Evolutionary conservation across 2,329 filamentous ascomycete species (phyloP), one percentile per base, ranked within the genome.

Genomic region (Dothistroma septosporum): DNA sequence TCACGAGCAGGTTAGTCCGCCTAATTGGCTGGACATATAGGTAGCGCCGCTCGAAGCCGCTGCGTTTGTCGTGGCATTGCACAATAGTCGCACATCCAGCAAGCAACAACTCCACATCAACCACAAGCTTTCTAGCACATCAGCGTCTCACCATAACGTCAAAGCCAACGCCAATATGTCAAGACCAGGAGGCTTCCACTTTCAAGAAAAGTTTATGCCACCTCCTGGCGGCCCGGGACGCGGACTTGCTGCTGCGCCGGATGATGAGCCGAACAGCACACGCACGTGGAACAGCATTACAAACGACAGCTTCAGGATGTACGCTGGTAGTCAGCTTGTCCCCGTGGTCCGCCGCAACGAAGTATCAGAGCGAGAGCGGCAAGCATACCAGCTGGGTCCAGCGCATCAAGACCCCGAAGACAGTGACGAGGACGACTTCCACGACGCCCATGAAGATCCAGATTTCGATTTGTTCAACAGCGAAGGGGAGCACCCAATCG

Each of bases 381-480:
- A 57, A 28, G 48, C 49, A 33, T 21, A 56, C 12, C 22, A 46
- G 11, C n/a, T 22, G 22, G 55, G 9, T 48, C 32, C 33, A 32
- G 19, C 24, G 12, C 37, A 8, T n/a, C 19, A 57, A 21, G 54
- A 47, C 4, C 47, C 52, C 32, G 64, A 61, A 12, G 62, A 64
- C 19, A 52, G 46, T 7, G 32, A 21, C 37, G 62, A 66, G 9
- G 62, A 66, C 11, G 61, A 61, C 11, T 67, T 67, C 53, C 58
- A 64, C 16, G 66, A 68, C 52, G 67, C 64, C 12, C 50, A 59
- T n/a, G 41, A 44, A n/a, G 41, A 44, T n/a, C 16, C 16, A n/a
- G 16, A 44, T 44, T 19, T n/a, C n/a, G 41, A 44, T 16, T 19
- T 44, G 5, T 5, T 44, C 8, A 12, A 44, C 37, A 5, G 37